phyloP scores from a whole-genome alignment of 768 basidiomycete genomes.

The Rhodotorula toruloides region DNA sequence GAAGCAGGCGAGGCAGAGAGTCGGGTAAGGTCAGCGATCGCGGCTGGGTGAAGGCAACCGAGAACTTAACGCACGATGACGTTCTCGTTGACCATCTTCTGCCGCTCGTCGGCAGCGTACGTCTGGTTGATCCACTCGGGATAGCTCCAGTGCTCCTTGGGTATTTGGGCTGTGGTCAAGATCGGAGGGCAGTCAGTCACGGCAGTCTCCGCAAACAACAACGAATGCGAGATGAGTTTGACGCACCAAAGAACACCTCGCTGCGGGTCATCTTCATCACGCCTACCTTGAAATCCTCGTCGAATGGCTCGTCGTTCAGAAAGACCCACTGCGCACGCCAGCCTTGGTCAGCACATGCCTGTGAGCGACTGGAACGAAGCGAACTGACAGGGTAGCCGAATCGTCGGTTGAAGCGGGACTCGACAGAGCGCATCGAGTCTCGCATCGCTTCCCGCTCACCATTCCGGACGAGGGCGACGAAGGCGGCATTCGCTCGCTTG shows the following conservation, averaged over 20 bases:
- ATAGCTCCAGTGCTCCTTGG: conserved; percentile 65
- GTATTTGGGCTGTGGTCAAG: conserved; percentile 48
- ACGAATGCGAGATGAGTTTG: conserved; percentile 54
- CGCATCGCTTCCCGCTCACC: conserved; percentile 32
- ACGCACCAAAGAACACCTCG: conserved; percentile 48
- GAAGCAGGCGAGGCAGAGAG: not conserved
- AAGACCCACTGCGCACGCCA: not conserved
- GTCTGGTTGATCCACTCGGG: conserved; percentile 74
- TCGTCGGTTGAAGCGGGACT: conserved; percentile 77
- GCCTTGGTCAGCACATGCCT: not conserved
- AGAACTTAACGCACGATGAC: conserved; percentile 50
- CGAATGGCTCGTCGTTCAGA: conserved; percentile 57
- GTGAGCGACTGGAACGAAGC: no score
- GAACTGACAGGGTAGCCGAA: conserved; percentile 62
- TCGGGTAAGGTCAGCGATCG: not conserved
- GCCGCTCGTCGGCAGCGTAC: conserved; percentile 56
- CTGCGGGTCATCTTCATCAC: conserved; percentile 36
- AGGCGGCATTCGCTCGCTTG: conserved; percentile 39
- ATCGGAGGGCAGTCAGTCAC: conserved; percentile 31
- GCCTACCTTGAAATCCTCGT: conserved; percentile 61
- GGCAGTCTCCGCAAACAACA: conserved; percentile 50
- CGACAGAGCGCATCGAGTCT: conserved; percentile 57
- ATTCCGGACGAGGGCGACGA: conserved; percentile 40
- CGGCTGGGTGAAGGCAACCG: not conserved
- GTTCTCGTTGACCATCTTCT: conserved; percentile 59